Conservation (phyloP, 2,329 filamentous ascomycete species). For the Monosporascus sp. region DNA sequence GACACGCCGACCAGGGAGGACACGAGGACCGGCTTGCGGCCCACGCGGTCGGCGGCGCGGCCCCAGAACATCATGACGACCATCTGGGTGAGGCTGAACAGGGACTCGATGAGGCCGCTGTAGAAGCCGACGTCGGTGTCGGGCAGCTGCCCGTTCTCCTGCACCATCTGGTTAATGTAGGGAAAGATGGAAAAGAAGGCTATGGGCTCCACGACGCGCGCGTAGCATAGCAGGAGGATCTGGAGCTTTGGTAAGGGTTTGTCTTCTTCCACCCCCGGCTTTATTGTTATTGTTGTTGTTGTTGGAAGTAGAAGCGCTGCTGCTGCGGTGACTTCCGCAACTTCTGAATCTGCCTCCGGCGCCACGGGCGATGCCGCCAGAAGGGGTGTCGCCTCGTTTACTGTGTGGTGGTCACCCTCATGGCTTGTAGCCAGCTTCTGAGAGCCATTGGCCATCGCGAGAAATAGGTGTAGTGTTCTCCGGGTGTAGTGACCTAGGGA, state of each 20-base stretch:
- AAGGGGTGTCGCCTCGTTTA: constrained; percentile 27
- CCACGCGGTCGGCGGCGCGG: constrained; percentile 58
- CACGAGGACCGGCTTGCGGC: constrained; percentile 68
- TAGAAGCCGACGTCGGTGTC: constrained; percentile 73
- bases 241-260: constrained; percentile 56
- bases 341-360: constrained; percentile 9
- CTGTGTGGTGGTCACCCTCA: neutral
- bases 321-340: constrained; percentile 11
- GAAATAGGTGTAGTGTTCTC: neutral
- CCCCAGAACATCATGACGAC: constrained; percentile 74
- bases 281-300: constrained; percentile 1
- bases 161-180: constrained; percentile 73
- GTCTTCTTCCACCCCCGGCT: constrained; percentile 22
- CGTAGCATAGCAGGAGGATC: constrained; percentile 67
- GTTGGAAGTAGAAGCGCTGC: constrained; percentile 8
- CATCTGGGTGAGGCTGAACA: constrained; percentile 74
- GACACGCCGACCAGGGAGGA: constrained; percentile 60
- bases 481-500: no score
- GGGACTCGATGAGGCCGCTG: constrained; percentile 65
- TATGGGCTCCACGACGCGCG: constrained; percentile 66
- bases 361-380: constrained; percentile 15
- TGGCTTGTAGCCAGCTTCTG: neutral
- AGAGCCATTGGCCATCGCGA: neutral
- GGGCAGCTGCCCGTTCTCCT: constrained; percentile 55
- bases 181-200: constrained; percentile 83